A percentile compares a stretch with the other conserved stretches of the same genome.
Evolutionary conservation across 2,329 filamentous ascomycete genomes (phyloP).

Genomic region (Penicillium aurantiogriseum): DNA sequence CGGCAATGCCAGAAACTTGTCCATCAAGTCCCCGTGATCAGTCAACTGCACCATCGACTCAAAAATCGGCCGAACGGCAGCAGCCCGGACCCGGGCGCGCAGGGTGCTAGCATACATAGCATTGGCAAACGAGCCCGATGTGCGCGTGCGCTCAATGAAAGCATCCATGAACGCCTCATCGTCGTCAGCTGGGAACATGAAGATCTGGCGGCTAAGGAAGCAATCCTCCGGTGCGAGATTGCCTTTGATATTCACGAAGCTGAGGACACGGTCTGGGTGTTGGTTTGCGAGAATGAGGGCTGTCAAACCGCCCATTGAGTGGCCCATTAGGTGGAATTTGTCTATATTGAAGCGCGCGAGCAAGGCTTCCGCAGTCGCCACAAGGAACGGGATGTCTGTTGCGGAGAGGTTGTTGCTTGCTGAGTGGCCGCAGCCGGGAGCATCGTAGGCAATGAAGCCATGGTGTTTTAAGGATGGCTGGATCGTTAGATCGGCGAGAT

Average conservation of each 20-base stretch:
- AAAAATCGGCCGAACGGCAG: constrained; percentile 23
- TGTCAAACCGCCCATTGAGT: constrained; percentile 29
- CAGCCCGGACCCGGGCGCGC: constrained; percentile 15
- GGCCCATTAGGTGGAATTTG: constrained; percentile 25
- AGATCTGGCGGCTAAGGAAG: constrained; percentile 29
- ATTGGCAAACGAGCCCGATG: constrained; percentile 11
- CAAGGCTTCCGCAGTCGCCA: constrained; percentile 22
- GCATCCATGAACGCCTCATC: constrained; percentile 18
- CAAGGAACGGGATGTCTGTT: constrained; percentile 26
- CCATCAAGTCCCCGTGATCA: constrained; percentile 20
- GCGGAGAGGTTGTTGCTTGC: constrained; percentile 18
- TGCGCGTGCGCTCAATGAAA: constrained; percentile 20
- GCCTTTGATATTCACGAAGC: constrained; percentile 27
- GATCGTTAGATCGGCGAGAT: constrained; percentile 19
- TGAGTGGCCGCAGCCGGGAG: constrained; percentile 26
- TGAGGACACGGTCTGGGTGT: constrained; percentile 16
- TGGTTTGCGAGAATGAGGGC: constrained; percentile 22
- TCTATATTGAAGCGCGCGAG: constrained; percentile 20
- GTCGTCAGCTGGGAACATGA: constrained; percentile 16
- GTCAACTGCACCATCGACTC: constrained; percentile 26
- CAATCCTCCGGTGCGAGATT: constrained; percentile 28
- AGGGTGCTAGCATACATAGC: constrained; percentile 24
- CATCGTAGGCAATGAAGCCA: constrained; percentile 24
- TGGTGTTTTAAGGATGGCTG: constrained; percentile 18
- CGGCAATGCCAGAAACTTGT: constrained; percentile 15